Percentiles rank a stretch among this genome's conserved stretches.
Evolutionary conservation across 768 basidiomycete species (phyloP).

Genomic region (Trametes sanguinea): DNA sequence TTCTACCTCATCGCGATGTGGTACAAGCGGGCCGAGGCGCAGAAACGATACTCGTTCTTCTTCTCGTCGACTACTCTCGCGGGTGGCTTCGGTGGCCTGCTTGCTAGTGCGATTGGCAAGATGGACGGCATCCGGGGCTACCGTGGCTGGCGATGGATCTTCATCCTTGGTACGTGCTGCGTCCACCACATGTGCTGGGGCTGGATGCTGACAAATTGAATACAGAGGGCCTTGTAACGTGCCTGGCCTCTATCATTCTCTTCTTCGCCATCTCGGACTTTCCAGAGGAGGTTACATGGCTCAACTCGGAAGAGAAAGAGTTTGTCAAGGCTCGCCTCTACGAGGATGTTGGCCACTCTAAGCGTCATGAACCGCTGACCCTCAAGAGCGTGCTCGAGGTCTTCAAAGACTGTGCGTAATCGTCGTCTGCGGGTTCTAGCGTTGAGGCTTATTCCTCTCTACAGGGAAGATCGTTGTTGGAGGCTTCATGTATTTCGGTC

Average conservation of each 20-base stretch:
- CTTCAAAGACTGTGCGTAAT: conserved; percentile 31
- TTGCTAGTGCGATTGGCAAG: conserved; percentile 37
- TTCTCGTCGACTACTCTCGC: conserved; percentile 43
- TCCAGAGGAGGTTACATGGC: conserved; percentile 37
- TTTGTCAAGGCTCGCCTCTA: conserved; percentile 34
- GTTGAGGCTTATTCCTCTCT: background rate
- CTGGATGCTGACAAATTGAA: background rate
- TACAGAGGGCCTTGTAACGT: conserved; percentile 40
- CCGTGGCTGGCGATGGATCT: conserved; percentile 37
- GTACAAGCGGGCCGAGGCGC: conserved; percentile 41
- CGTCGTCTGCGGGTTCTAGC: no score
- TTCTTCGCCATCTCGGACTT: conserved; percentile 40
- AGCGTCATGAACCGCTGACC: conserved; percentile 25
- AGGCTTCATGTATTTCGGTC: conserved; percentile 37
- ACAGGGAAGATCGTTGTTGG: conserved; percentile 32
- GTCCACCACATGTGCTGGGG: background rate
- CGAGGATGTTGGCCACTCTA: conserved; percentile 34
- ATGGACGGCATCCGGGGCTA: conserved; percentile 35
- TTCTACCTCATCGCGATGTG: conserved; percentile 39
- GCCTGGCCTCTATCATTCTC: conserved; percentile 33
- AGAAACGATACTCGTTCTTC: conserved; percentile 40
- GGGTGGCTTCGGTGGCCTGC: conserved; percentile 40
- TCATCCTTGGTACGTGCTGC: conserved; percentile 32
- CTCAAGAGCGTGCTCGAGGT: conserved; percentile 26
- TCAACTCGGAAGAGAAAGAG: conserved; percentile 32